phyloP scores from a whole-genome alignment of 192 early-diverging fungal genomes.

The Backusella macrospora region DNA sequence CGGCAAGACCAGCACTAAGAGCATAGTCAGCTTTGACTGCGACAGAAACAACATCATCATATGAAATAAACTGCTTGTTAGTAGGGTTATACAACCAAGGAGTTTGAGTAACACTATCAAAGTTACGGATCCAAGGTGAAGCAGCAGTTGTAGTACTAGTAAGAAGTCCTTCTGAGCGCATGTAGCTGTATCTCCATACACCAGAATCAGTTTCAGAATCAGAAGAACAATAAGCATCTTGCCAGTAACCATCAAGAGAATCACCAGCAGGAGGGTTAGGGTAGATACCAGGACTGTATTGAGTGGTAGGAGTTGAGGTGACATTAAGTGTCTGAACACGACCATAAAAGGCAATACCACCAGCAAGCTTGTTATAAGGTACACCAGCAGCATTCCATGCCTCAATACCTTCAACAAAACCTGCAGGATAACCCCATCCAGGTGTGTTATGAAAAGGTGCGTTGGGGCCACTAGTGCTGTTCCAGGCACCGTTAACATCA shows the following conservation, averaged over 20 bases:
- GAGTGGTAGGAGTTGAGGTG: slow-evolving; percentile 24
- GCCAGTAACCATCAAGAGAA: slow-evolving; percentile 54
- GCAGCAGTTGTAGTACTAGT: slow-evolving; percentile 50
- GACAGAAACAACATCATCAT: slow-evolving; percentile 67
- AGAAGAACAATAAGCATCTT: slow-evolving; percentile 51
- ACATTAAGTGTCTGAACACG: slow-evolving; percentile 42
- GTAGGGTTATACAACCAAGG: slow-evolving; percentile 74
- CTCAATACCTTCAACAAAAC: slow-evolving; percentile 51
- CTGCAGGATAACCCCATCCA: slow-evolving; percentile 40
- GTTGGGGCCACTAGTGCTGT: slow-evolving; percentile 52
- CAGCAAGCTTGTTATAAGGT: slow-evolving; percentile 61
- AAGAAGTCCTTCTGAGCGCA: slow-evolving; percentile 45
- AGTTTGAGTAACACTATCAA: slow-evolving; percentile 62
- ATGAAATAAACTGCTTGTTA: slow-evolving; percentile 65
- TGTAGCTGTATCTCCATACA: slow-evolving; percentile 32
- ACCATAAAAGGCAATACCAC: slow-evolving; percentile 66
- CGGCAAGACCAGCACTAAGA: slow-evolving; percentile 54
- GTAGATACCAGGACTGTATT: slow-evolving; percentile 21
- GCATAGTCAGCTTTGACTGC: slow-evolving; percentile 63
- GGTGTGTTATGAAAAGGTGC: slow-evolving; percentile 43
- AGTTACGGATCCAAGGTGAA: slow-evolving; percentile 66
- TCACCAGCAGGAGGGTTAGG: slow-evolving; percentile 48
- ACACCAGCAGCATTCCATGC: slow-evolving; percentile 61
- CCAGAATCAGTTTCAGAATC: slow-evolving; percentile 52
- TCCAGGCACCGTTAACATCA: slow-evolving; percentile 65